phyloP scores from a whole-genome alignment of 2,329 filamentous ascomycete species.

The Fusarium hostae region DNA sequence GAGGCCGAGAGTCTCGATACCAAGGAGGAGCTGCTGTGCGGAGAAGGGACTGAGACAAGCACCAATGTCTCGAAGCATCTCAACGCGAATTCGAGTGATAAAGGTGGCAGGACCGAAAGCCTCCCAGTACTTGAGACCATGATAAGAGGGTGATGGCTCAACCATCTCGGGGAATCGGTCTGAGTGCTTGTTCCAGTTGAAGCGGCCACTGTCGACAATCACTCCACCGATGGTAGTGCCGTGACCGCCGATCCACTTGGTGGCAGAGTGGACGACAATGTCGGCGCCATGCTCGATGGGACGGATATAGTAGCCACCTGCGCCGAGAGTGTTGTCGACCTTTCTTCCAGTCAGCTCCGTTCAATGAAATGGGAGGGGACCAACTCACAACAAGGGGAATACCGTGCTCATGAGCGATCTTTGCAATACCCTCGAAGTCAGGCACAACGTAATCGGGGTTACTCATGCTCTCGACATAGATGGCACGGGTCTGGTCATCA shows the following conservation, averaged over 20 bases:
- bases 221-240: slow-evolving; percentile 91
- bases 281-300: slow-evolving; percentile 93
- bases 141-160: slow-evolving; percentile 88
- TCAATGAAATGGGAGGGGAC: not conserved
- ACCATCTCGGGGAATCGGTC: slow-evolving; percentile 92
- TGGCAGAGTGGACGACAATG: slow-evolving; percentile 93
- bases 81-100: slow-evolving; percentile 86
- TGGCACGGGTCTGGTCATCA: slow-evolving; percentile 91
- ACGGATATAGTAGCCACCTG: slow-evolving; percentile 86
- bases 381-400: slow-evolving; percentile 70
- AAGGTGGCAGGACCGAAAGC: slow-evolving; percentile 87
- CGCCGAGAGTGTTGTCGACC: slow-evolving; percentile 96
- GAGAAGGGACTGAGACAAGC: slow-evolving; percentile 87
- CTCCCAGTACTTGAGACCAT: slow-evolving; percentile 94
- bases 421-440: slow-evolving; percentile 87
- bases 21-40: slow-evolving; percentile 90
- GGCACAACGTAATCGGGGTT: slow-evolving; percentile 95
- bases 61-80: slow-evolving; percentile 89
- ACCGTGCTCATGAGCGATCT: slow-evolving; percentile 77
- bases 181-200: slow-evolving; percentile 89
- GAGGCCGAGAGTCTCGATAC: slow-evolving; percentile 88
- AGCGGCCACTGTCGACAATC: slow-evolving; percentile 88
- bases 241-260: slow-evolving; percentile 97
- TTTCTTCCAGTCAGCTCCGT: slow-evolving; percentile 42
- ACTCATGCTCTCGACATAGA: slow-evolving; percentile 92